Evolutionary conservation across 257 asterid genomes (phyloP).

Genomic region (Gentiana straminea): DNA sequence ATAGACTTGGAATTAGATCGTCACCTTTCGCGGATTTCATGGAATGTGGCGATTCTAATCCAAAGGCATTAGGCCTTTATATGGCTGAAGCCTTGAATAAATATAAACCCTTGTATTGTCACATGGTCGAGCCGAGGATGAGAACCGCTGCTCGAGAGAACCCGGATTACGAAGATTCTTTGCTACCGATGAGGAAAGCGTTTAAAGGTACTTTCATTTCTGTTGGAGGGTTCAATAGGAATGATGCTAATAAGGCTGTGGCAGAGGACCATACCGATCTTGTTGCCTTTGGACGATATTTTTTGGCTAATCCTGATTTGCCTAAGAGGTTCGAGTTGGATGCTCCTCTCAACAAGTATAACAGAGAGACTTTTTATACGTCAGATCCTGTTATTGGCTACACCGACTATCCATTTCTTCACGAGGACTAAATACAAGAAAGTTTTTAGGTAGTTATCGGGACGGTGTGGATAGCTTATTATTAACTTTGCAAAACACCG

Average conservation of each 20-base stretch:
- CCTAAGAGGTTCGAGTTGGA: conserved; percentile 18
- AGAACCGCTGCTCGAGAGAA: neutral
- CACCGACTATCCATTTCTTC: conserved; percentile 21
- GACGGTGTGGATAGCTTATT: too few species aligned
- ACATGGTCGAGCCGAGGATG: conserved; percentile 21
- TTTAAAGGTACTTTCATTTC: conserved; percentile 17
- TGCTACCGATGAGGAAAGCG: conserved; percentile 20
- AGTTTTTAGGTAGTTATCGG: too few species aligned
- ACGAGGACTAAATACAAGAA: too few species aligned
- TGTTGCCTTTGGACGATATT: conserved; percentile 10
- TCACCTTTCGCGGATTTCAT: conserved; percentile 13
- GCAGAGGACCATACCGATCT: conserved; percentile 14
- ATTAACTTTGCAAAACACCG: too few species aligned
- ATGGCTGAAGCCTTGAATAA: conserved; percentile 18
- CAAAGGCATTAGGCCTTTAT: conserved; percentile 14
- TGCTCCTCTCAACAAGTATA: conserved; percentile 16
- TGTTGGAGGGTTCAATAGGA: conserved; percentile 15
- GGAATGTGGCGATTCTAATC: conserved; percentile 17
- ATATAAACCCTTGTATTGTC: conserved; percentile 7
- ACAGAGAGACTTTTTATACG: conserved; percentile 11
- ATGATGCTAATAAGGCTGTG: conserved; percentile 15
- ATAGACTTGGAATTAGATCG: conserved; percentile 13
- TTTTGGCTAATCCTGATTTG: conserved; percentile 25
- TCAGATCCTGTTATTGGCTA: conserved; percentile 22
- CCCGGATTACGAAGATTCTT: neutral